phyloP scores from a whole-genome alignment of 768 basidiomycete genomes.

The Lactifluus piperatus region DNA sequence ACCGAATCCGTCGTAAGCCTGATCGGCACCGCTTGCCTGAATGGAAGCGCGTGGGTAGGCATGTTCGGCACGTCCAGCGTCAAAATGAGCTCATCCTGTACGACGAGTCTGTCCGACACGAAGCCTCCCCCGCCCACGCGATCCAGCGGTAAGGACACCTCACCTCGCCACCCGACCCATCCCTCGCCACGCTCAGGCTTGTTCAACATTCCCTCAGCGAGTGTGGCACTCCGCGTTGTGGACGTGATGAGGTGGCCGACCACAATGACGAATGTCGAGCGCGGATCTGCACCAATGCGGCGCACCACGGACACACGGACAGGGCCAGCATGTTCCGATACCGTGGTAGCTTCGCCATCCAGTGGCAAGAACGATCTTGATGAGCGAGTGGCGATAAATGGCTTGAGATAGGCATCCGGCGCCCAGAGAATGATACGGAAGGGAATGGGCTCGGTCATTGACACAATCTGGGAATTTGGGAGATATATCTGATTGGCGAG shows the following conservation, averaged over 20 bases:
- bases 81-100: constrained; percentile 13
- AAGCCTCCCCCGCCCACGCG: constrained; percentile 6
- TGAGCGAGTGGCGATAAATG: background rate
- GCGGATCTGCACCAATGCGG: constrained; percentile 5
- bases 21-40: constrained; percentile 12
- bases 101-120: constrained; percentile 1
- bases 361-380: constrained; percentile 10
- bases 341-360: background rate
- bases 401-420: constrained; percentile 11
- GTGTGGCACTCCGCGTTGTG: background rate
- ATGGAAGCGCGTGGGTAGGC: constrained; percentile 10
- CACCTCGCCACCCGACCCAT: constrained; percentile 14
- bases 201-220: constrained; percentile 3
- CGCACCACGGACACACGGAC: constrained; percentile 8
- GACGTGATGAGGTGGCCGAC: background rate
- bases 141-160: constrained; percentile 3
- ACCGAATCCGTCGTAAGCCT: constrained; percentile 10
- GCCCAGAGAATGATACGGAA: constrained; percentile 12
- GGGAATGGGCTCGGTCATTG: background rate
- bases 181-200: background rate
- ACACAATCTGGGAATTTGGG: constrained; percentile 13
- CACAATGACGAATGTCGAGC: constrained; percentile 12
- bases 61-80: background rate
- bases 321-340: background rate
- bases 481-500: constrained; percentile 7